Base-by-base conservation (phyloP, 257 asterid species). In the Linaria vulgaris region DNA sequence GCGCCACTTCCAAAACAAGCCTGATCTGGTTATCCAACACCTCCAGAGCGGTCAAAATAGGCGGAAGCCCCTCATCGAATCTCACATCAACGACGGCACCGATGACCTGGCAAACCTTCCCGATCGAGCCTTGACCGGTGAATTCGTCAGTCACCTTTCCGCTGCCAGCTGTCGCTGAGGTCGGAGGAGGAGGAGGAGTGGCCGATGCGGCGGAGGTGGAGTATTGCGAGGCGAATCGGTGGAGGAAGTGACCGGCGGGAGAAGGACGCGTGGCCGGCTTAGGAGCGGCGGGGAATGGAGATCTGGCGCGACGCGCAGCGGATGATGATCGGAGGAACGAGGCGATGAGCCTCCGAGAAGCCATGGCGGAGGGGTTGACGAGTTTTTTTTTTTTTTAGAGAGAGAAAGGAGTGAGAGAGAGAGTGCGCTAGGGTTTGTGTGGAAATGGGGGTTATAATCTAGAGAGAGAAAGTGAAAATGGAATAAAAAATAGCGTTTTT, bases 61-160 rank as follows among this genome's bases (percentile, higher is more conserved):
- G 96, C 8, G 96, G 96, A 80, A 91, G 66, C 3, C 96, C 98
- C 24, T 88, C 98, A 1, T 73, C 80, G 54, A 86, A 91, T 51
- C 95, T 88, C 61, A 91, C 98, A 54, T 91, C 98, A 17, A 91
- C 96, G 41, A 91, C 98, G 68, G 98, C 98, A 1, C 98, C 98
- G 61, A 91, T 91, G 12, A 90, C 97, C 78, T 90, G 97, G 64
- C 90, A 87, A n/a, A 90, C 97, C 59, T 80, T 59, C 27, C 97
- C 97, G 69, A 90, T 67, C 50, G 97, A 19, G 2, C 96, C 97
- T 57, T 81, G 71, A 1, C 97, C 97, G 0, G 96, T 90, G 48
- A 75, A 83, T 72, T 83, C 95, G 51, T 85, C 97, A 0, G 83
- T 83, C 69, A 90, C 79, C 73, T 90, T 90, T 9, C 97, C 95